phyloP scores from a whole-genome alignment of 257 asterid species.

The Verbena officinalis region DNA sequence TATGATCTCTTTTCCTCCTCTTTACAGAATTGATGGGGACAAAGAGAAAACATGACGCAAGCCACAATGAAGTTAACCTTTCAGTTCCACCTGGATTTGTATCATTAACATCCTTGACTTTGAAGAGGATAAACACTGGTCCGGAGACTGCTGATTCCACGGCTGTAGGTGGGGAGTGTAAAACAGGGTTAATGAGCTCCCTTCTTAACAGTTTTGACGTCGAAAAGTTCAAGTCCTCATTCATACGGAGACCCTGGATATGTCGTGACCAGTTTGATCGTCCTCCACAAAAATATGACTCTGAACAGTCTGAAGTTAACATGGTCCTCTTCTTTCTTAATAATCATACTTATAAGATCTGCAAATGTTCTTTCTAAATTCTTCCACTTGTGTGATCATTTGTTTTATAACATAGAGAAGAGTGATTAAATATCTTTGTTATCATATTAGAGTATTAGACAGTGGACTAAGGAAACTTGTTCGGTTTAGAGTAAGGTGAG shows the following conservation, averaged over 20 bases:
- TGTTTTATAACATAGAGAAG: conserved; percentile 3
- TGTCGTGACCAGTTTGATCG: conserved; percentile 36
- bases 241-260: conserved; percentile 52
- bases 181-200: conserved; percentile 27
- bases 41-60: conserved; percentile 30
- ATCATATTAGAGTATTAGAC: conserved; percentile 9
- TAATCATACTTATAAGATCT: conserved; percentile 14
- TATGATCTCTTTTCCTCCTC: neutral
- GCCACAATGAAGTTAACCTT: conserved; percentile 24
- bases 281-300: conserved; percentile 35
- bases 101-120: conserved; percentile 56
- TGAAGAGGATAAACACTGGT: conserved; percentile 40
- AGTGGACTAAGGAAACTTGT: neutral
- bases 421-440: neutral
- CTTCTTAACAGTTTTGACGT: conserved; percentile 37
- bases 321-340: conserved; percentile 43
- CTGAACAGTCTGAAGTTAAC: conserved; percentile 40
- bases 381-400: neutral
- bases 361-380: conserved; percentile 19
- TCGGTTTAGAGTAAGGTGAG: neutral
- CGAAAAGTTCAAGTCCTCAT: conserved; percentile 44
- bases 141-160: conserved; percentile 24
- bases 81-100: conserved; percentile 87
- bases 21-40: conserved; percentile 47
- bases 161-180: conserved; percentile 31